These are phyloP conservation scores for Phyllosticta ampelicida DNA, from an alignment of 2,329 filamentous ascomycete species.

Conservation along the genomic window DNA sequence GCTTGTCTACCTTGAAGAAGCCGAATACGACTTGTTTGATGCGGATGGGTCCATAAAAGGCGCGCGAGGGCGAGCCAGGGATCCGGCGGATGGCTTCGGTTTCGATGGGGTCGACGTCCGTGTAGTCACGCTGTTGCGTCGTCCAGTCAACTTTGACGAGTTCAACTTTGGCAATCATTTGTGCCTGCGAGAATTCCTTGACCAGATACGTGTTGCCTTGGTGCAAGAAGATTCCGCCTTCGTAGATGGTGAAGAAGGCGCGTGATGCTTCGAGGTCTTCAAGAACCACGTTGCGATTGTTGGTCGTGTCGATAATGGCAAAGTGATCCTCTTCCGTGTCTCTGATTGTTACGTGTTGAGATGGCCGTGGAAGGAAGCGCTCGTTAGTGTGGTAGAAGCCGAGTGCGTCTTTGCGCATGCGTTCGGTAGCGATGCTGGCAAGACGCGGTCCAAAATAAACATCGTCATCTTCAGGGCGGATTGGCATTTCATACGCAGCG, in stretches of 20 bases:
- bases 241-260: constrained; percentile 93
- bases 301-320: constrained; percentile 79
- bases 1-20: constrained; percentile 93
- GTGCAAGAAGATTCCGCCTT: constrained; percentile 92
- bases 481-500: constrained; percentile 88
- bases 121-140: constrained; percentile 84
- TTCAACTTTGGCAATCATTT: constrained; percentile 75
- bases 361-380: constrained; percentile 75
- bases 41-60: constrained; percentile 77
- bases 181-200: constrained; percentile 73
- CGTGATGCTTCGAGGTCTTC: constrained; percentile 94
- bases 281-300: constrained; percentile 71
- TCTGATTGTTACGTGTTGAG: constrained; percentile 73
- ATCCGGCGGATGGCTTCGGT: constrained; percentile 78
- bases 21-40: constrained; percentile 87
- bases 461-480: constrained; percentile 63
- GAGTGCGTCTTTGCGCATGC: constrained; percentile 60
- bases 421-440: constrained; percentile 57
- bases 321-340: constrained; percentile 90
- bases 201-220: constrained; percentile 92
- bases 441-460: constrained; percentile 72
- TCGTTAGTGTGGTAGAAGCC: constrained; percentile 88
- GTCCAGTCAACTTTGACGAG: constrained; percentile 90
- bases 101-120: constrained; percentile 86
- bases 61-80: constrained; percentile 50